These are phyloP conservation scores for Guillardia theta DNA, from an alignment of 78 protist genomes.

Conservation along the genomic window DNA sequence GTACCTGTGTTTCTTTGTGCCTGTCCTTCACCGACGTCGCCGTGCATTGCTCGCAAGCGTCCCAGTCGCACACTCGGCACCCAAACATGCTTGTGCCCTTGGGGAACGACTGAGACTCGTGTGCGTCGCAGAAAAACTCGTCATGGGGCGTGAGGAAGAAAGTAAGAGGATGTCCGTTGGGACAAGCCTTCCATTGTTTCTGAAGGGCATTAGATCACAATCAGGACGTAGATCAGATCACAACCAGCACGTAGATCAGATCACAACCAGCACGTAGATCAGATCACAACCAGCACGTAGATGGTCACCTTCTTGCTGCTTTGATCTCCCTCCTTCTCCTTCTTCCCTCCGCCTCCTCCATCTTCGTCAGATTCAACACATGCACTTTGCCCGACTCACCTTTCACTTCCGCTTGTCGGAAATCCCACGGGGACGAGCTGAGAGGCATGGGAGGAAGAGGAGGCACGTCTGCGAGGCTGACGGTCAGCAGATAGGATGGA, in stretches of 20 bases:
- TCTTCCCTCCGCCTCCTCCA: not conserved
- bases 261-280: too few relatives aligned
- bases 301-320: too few relatives aligned
- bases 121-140: not conserved
- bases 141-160: constrained; percentile 5
- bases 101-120: not conserved
- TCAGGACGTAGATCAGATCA: too few relatives aligned
- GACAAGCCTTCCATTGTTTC: not conserved
- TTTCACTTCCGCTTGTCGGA: not conserved
- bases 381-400: too few relatives aligned
- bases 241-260: too few relatives aligned
- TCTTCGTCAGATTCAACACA: not conserved
- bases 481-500: too few relatives aligned
- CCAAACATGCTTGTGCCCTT: not conserved
- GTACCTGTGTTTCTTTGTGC: too few relatives aligned
- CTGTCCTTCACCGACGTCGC: not conserved
- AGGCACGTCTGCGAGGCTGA: too few relatives aligned
- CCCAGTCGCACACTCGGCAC: not conserved
- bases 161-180: not conserved
- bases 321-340: not conserved
- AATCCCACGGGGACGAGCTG: not conserved
- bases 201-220: too few relatives aligned
- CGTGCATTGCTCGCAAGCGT: not conserved
- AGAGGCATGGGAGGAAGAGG: not conserved
- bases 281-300: too few relatives aligned